A percentile compares a stretch with the other conserved stretches of the same genome.
Conservation (phyloP, 2,329 filamentous ascomycete species). For the Cladophialophora exuberans region DNA sequence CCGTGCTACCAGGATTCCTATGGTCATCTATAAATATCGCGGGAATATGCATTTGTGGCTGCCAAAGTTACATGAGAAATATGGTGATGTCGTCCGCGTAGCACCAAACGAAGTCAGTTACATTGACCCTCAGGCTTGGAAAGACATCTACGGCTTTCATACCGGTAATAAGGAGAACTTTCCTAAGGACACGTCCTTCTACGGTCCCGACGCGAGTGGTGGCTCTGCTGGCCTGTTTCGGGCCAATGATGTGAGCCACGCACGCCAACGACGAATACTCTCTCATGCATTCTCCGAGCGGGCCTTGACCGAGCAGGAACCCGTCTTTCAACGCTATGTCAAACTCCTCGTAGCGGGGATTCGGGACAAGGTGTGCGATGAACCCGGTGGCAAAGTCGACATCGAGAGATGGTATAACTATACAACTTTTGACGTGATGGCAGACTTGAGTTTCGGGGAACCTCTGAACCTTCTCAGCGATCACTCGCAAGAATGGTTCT, state of each 20-base stretch:
- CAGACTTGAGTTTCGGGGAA: conserved; percentile 30
- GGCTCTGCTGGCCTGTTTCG: not conserved
- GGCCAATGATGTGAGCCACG: conserved; percentile 31
- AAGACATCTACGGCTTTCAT: conserved; percentile 40
- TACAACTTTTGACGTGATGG: conserved; percentile 31
- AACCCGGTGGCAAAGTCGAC: conserved; percentile 5
- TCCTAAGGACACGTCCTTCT: not conserved
- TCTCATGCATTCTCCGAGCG: conserved; percentile 49
- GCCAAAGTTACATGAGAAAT: conserved; percentile 26
- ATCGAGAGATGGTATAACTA: conserved; percentile 27
- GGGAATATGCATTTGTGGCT: not conserved
- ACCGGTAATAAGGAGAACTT: not conserved
- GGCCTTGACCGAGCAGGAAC: conserved; percentile 44
- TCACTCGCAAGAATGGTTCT: not conserved
- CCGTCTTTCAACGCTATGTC: conserved; percentile 24
- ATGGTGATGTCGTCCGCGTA: conserved; percentile 41
- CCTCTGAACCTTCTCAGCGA: not conserved
- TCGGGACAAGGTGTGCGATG: not conserved
- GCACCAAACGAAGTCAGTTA: conserved; percentile 44
- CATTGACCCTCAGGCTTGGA: conserved; percentile 35
- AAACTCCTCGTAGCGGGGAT: conserved; percentile 16
- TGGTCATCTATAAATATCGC: not conserved
- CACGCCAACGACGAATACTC: conserved; percentile 38
- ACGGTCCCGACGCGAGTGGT: not conserved
- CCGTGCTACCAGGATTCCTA: conserved; percentile 29